These are phyloP conservation scores for Hygrophila difformis DNA, from an alignment of 257 asterid species.

Conservation along the genomic window DNA sequence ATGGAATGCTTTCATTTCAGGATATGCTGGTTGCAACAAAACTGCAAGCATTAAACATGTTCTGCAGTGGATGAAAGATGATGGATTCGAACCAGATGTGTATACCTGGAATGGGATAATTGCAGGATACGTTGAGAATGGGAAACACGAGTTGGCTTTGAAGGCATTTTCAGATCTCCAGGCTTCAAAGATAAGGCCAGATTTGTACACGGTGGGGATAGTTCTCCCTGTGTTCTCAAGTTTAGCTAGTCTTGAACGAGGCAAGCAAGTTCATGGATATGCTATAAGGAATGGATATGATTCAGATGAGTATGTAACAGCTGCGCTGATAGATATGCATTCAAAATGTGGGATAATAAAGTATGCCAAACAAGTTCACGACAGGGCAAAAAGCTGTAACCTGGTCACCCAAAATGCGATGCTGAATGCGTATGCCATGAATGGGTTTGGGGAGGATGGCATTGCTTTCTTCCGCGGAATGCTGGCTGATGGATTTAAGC, in stretches of 20 bases:
- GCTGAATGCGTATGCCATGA: conserved; percentile 66
- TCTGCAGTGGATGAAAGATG: conserved; percentile 47
- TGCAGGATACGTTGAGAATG: conserved; percentile 54
- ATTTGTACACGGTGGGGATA: conserved; percentile 61
- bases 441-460: conserved; percentile 46
- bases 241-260: conserved; percentile 48
- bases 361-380: conserved; percentile 45
- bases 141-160: conserved; percentile 48
- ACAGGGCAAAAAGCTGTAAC: conserved; percentile 24
- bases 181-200: conserved; percentile 46
- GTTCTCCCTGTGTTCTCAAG: conserved; percentile 50
- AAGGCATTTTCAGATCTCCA: conserved; percentile 45
- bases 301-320: conserved; percentile 30
- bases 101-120: conserved; percentile 76
- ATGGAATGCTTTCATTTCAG: conserved; percentile 63
- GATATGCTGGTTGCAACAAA: conserved; percentile 40
- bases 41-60: conserved; percentile 25
- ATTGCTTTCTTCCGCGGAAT: conserved; percentile 41
- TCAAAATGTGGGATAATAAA: conserved; percentile 73
- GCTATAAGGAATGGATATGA: conserved; percentile 28
- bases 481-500: conserved; percentile 37
- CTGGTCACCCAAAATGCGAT: conserved; percentile 63
- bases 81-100: conserved; percentile 53
- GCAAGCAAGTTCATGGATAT: conserved; percentile 65
- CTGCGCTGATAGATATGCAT: conserved; percentile 72